Conservation (phyloP, 306 rosid species). For the Pyrus bretschneideri region DNA sequence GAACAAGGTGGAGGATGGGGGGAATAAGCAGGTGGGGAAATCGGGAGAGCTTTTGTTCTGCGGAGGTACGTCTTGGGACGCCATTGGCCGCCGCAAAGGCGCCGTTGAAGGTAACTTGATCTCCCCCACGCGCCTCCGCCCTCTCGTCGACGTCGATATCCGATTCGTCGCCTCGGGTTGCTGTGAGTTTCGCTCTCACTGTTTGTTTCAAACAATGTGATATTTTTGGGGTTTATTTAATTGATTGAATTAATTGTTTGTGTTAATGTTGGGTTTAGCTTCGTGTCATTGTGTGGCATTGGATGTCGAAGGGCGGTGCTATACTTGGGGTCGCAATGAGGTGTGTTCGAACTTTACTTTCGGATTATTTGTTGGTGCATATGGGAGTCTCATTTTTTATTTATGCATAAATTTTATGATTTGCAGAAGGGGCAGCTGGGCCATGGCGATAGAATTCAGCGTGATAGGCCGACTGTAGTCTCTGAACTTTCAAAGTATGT, state of each 20-base stretch:
- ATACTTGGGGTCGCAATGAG: conserved; percentile 99
- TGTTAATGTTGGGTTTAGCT: conserved; percentile 40
- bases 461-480: conserved; percentile 94
- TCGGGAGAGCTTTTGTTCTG: conserved; percentile 90
- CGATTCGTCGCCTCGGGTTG: conserved; percentile 85
- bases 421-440: conserved; percentile 96
- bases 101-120: conserved; percentile 61
- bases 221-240: background rate
- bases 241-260: background rate
- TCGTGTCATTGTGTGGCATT: conserved; percentile 96
- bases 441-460: conserved; percentile 88
- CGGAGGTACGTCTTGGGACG: conserved; percentile 88
- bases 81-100: conserved; percentile 72
- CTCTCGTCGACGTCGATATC: conserved; percentile 65
- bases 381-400: background rate
- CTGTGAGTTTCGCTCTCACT: conserved; percentile 29
- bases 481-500: conserved; percentile 92
- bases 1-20: conserved; percentile 49
- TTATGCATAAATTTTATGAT: conserved; percentile 18
- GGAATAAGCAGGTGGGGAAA: conserved; percentile 29
- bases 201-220: background rate
- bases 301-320: conserved; percentile 93
- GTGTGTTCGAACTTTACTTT: conserved; percentile 26
- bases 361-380: conserved; percentile 1
- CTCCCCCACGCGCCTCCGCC: conserved; percentile 88